phyloP scores from a whole-genome alignment of 257 asterid species.

The Solanum lycopersicoides region DNA sequence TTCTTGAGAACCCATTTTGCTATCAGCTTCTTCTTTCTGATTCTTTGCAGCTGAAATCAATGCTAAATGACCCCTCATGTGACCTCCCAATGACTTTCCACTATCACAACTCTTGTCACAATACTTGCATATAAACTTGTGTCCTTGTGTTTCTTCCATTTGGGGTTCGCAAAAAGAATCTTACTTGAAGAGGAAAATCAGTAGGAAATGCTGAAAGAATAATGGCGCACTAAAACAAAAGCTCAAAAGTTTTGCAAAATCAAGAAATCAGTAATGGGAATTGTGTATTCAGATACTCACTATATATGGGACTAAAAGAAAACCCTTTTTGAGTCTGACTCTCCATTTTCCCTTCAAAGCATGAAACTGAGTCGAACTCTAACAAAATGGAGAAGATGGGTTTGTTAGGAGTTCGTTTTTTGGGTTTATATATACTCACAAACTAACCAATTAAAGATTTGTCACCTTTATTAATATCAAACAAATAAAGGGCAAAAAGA shows the following conservation, averaged over 20 bases:
- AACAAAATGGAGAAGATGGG: constrained; percentile 20
- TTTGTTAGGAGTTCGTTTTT: constrained; percentile 18
- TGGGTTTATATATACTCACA: constrained; percentile 5
- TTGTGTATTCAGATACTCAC: not conserved
- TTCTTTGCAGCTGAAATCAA: constrained; percentile 52
- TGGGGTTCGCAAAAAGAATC: constrained; percentile 6
- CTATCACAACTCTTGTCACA: constrained; percentile 56
- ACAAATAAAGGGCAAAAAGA: not conserved
- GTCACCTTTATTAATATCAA: constrained; percentile 8
- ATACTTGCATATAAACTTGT: constrained; percentile 49
- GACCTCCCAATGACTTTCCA: constrained; percentile 92
- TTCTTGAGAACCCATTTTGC: constrained; percentile 11
- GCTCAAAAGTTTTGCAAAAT: not conserved
- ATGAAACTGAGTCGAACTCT: not conserved
- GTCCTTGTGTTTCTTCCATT: constrained; percentile 33
- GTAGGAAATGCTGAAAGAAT: constrained; percentile 7
- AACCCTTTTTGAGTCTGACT: not conserved
- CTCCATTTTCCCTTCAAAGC: constrained; percentile 9
- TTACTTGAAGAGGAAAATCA: constrained; percentile 9
- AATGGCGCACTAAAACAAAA: not conserved
- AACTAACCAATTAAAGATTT: constrained; percentile 19
- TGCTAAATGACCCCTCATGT: constrained; percentile 73
- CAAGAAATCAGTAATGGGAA: not conserved
- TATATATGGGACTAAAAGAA: not conserved
- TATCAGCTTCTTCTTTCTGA: constrained; percentile 11